A percentile compares a stretch with the other conserved stretches of the same genome.
Evolutionary conservation across 768 basidiomycete genomes (phyloP).

Genomic region (Cubamyces sp.): DNA sequence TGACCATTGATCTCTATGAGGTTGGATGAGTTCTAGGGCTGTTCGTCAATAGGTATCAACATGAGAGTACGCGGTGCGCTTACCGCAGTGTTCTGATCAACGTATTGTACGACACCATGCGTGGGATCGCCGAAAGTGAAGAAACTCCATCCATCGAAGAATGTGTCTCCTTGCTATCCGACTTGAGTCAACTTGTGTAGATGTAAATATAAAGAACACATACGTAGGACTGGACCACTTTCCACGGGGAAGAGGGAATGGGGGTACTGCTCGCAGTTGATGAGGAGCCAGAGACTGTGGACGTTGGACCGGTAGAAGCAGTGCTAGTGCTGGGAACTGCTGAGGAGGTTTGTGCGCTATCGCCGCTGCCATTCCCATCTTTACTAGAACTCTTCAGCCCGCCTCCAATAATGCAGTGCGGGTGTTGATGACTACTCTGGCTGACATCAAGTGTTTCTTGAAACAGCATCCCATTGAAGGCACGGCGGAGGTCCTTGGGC

Average conservation of each 20-base stretch:
- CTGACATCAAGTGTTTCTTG: constrained; percentile 16
- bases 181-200: neutral
- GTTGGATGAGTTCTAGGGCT: constrained; percentile 51
- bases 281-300: constrained; percentile 17
- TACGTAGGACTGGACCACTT: constrained; percentile 62
- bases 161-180: constrained; percentile 62
- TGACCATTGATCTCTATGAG: constrained; percentile 67
- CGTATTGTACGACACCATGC: constrained; percentile 68
- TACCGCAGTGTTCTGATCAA: constrained; percentile 64
- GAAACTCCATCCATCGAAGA: constrained; percentile 87
- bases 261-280: constrained; percentile 15
- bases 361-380: constrained; percentile 2
- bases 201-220: constrained; percentile 28
- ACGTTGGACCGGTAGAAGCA: neutral
- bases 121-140: constrained; percentile 75
- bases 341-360: constrained; percentile 7
- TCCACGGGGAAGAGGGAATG: constrained; percentile 39
- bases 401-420: constrained; percentile 40
- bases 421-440: constrained; percentile 25
- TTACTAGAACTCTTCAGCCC: constrained; percentile 8
- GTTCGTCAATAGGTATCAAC: neutral
- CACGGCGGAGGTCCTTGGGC: constrained; percentile 70
- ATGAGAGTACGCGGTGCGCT: constrained; percentile 25
- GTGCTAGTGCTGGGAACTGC: constrained; percentile 1
- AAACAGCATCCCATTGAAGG: constrained; percentile 57